A percentile compares a stretch with the other conserved stretches of the same genome.
Conservation (phyloP, 1,139 yeast species). For the Diutina ranongensis region DNA sequence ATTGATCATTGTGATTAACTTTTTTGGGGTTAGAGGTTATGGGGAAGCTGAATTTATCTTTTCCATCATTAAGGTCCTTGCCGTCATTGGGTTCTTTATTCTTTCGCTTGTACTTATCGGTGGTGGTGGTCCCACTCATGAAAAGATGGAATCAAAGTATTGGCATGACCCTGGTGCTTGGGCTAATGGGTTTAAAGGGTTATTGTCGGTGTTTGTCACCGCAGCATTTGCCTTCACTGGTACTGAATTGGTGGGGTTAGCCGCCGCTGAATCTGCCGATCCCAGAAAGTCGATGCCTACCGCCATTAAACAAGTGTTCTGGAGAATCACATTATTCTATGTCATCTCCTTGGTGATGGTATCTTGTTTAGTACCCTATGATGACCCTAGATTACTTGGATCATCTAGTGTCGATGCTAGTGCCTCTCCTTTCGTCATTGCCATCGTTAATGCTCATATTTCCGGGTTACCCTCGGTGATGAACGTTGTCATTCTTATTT, state of each 20-base stretch:
- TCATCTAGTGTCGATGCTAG: constrained; percentile 34
- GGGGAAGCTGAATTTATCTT: constrained; percentile 35
- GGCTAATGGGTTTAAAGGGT: constrained; percentile 36
- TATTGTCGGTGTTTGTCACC: constrained; percentile 35
- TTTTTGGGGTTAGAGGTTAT: constrained; percentile 34
- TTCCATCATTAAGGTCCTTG: constrained; percentile 32
- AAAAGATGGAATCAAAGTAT: constrained; percentile 50
- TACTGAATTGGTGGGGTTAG: constrained; percentile 30
- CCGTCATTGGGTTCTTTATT: constrained; percentile 54
- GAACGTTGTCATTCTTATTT: constrained; percentile 60
- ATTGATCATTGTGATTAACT: constrained; percentile 24
- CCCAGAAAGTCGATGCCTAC: constrained; percentile 23
- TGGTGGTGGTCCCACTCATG: constrained; percentile 58
- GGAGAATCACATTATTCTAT: constrained; percentile 32
- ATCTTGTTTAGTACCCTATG: constrained; percentile 35
- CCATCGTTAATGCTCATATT: constrained; percentile 47
- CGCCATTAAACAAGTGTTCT: constrained; percentile 30
- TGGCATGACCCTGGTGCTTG: constrained; percentile 53
- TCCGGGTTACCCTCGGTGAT: constrained; percentile 55
- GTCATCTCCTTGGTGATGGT: constrained; percentile 32
- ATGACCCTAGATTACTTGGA: constrained; percentile 22
- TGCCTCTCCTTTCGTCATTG: constrained; percentile 56
- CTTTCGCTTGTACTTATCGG: constrained; percentile 48
- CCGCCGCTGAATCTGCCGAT: constrained; percentile 39
- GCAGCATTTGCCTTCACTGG: constrained; percentile 42